A percentile compares a stretch with the other conserved stretches of the same genome.
phyloP scores from a whole-genome alignment of 495 filamentous ascomycete species.

The Aspergillus mulundensis region DNA sequence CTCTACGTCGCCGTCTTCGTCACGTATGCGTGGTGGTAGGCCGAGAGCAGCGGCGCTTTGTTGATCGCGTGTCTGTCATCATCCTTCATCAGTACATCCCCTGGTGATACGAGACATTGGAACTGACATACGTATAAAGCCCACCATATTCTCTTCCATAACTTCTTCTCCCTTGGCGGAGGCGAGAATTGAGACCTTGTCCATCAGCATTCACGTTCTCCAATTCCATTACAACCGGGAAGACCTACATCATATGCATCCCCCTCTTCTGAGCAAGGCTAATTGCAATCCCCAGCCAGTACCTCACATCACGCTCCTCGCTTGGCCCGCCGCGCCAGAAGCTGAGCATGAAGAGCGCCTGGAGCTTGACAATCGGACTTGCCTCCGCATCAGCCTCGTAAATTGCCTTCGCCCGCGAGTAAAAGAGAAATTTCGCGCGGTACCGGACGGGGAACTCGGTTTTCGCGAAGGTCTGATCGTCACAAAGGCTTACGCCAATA shows the following conservation, averaged over 20 bases:
- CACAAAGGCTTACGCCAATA: slow-evolving; percentile 40
- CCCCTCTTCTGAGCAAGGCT: slow-evolving; percentile 41
- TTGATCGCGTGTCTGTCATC: slow-evolving; percentile 33
- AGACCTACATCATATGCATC: slow-evolving; percentile 46
- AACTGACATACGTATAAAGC: slow-evolving; percentile 37
- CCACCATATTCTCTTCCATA: slow-evolving; percentile 49
- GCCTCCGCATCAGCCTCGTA: slow-evolving; percentile 43
- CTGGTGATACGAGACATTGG: too few species aligned
- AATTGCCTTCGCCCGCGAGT: slow-evolving; percentile 39
- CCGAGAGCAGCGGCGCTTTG: slow-evolving; percentile 39
- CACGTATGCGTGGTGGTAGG: slow-evolving; percentile 38
- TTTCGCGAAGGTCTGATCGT: slow-evolving; percentile 26
- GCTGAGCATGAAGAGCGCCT: slow-evolving; percentile 43
- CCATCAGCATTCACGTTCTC: not conserved
- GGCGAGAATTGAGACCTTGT: slow-evolving; percentile 36
- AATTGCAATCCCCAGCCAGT: slow-evolving; percentile 41
- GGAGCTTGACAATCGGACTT: slow-evolving; percentile 32
- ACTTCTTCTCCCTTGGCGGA: slow-evolving; percentile 25
- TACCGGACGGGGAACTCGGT: slow-evolving; percentile 34
- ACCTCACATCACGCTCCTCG: slow-evolving; percentile 39
- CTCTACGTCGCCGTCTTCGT: slow-evolving; percentile 45
- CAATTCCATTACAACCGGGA: too few species aligned
- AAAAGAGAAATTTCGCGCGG: slow-evolving; percentile 36
- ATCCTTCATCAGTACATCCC: not conserved
- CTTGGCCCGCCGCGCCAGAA: slow-evolving; percentile 40